phyloP scores from a whole-genome alignment of 1,284 basidiomycete genomes.

The Jaminaea rosea region DNA sequence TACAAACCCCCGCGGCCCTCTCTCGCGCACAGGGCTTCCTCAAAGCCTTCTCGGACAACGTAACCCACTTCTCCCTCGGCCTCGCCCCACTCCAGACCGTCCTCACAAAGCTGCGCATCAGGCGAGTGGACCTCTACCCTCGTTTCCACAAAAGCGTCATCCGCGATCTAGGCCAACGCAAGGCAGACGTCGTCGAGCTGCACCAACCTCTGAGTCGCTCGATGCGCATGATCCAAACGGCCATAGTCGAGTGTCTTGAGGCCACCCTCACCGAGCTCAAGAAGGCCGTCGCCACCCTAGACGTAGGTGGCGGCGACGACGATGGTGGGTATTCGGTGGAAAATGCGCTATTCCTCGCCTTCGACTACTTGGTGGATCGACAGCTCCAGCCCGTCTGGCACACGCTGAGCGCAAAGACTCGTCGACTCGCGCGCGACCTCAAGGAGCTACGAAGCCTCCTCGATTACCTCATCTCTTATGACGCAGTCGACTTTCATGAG shows the following conservation, averaged over 20 bases:
- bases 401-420: slow-evolving; percentile 81
- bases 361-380: slow-evolving; percentile 77
- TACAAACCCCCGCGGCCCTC: no score
- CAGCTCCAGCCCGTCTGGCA: slow-evolving; percentile 94
- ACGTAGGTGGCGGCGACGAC: slow-evolving; percentile 62
- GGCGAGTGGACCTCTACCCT: slow-evolving; percentile 82
- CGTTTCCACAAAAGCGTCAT: slow-evolving; percentile 57
- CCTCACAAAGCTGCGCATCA: slow-evolving; percentile 81
- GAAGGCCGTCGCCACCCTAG: slow-evolving; percentile 70
- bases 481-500: slow-evolving; percentile 78
- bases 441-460: slow-evolving; percentile 75
- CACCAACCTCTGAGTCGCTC: slow-evolving; percentile 74
- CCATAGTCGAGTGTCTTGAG: slow-evolving; percentile 89
- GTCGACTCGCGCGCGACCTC: slow-evolving; percentile 81
- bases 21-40: slow-evolving; percentile 85
- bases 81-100: slow-evolving; percentile 83
- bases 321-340: slow-evolving; percentile 87
- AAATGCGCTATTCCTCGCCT: slow-evolving; percentile 87
- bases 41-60: slow-evolving; percentile 93
- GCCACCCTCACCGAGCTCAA: slow-evolving; percentile 83
- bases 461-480: slow-evolving; percentile 82
- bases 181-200: slow-evolving; percentile 85
- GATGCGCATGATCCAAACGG: slow-evolving; percentile 84
- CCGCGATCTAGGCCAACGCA: slow-evolving; percentile 43
- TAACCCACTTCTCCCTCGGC: slow-evolving; percentile 85